Percentiles rank a stretch among this genome's conserved stretches.
Conservation (phyloP, 192 early-diverging fungal species). For the Podochytrium sp. region DNA sequence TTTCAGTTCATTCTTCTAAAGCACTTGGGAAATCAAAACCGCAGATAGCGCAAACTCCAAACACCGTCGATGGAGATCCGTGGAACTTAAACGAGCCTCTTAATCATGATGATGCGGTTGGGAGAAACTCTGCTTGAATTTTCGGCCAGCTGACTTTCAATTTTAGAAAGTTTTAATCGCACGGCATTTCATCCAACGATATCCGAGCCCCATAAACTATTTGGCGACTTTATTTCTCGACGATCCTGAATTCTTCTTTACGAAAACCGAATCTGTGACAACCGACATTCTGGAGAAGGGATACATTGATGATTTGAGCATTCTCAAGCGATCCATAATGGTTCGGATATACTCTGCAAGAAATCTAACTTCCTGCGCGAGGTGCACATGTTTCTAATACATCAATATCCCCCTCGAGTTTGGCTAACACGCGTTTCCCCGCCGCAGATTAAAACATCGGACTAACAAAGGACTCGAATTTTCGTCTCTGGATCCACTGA, state of each 20-base stretch:
- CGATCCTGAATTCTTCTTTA: constrained; percentile 46
- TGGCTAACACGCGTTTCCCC: background rate
- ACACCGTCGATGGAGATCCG: background rate
- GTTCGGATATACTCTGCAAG: constrained; percentile 35
- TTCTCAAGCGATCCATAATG: constrained; percentile 33
- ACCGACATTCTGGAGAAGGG: constrained; percentile 10
- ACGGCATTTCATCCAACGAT: constrained; percentile 37
- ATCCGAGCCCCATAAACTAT: constrained; percentile 33
- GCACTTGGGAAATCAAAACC: background rate
- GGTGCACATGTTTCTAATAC: background rate
- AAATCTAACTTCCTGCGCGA: constrained; percentile 9
- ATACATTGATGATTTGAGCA: constrained; percentile 24
- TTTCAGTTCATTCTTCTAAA: background rate
- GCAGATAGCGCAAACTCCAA: constrained; percentile 7
- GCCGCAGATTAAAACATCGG: constrained; percentile 38
- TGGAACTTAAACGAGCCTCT: background rate
- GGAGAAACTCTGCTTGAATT: background rate
- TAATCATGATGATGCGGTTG: constrained; percentile 21
- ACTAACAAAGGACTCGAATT: constrained; percentile 28
- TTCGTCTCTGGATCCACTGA: constrained; percentile 36
- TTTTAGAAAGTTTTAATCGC: constrained; percentile 26
- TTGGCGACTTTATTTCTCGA: constrained; percentile 27
- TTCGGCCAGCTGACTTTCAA: background rate
- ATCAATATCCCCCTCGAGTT: background rate
- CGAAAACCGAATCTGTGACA: constrained; percentile 11